phyloP scores from a whole-genome alignment of 2,329 filamentous ascomycete species.

The Rhynchosporium agropyri region DNA sequence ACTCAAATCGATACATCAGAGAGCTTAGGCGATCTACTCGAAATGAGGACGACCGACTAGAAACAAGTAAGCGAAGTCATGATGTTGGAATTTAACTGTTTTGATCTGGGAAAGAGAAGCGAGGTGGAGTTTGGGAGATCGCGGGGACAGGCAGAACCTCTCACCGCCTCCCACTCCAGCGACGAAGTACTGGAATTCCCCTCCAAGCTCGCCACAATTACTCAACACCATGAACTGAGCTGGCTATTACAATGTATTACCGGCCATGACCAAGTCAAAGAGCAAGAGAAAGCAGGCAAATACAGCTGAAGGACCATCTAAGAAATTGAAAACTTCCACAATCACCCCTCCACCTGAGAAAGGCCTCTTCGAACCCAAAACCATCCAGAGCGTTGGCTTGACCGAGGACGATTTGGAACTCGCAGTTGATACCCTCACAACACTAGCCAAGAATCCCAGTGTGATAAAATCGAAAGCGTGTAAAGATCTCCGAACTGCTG shows the following conservation, averaged over 20 bases:
- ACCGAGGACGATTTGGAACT: slow-evolving; percentile 70
- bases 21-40: no score
- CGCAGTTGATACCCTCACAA: slow-evolving; percentile 63
- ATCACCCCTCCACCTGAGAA: slow-evolving; percentile 45
- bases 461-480: slow-evolving; percentile 71
- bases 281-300: slow-evolving; percentile 51
- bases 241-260: neutral
- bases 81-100: neutral
- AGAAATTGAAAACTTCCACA: slow-evolving; percentile 45
- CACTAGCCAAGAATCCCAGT: slow-evolving; percentile 59
- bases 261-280: slow-evolving; percentile 49
- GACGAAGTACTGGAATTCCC: neutral
- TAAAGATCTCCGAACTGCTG: slow-evolving; percentile 66
- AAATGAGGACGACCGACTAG: no score
- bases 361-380: slow-evolving; percentile 49
- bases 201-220: neutral
- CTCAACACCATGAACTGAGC: neutral
- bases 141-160: neutral
- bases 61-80: neutral
- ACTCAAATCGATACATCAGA: no score
- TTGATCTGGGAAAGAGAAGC: neutral
- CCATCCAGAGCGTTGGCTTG: slow-evolving; percentile 57
- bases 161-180: neutral
- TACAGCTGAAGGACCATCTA: slow-evolving; percentile 44
- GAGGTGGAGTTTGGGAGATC: neutral